phyloP scores from a whole-genome alignment of 495 filamentous ascomycete species.

The Tuber magnatum region DNA sequence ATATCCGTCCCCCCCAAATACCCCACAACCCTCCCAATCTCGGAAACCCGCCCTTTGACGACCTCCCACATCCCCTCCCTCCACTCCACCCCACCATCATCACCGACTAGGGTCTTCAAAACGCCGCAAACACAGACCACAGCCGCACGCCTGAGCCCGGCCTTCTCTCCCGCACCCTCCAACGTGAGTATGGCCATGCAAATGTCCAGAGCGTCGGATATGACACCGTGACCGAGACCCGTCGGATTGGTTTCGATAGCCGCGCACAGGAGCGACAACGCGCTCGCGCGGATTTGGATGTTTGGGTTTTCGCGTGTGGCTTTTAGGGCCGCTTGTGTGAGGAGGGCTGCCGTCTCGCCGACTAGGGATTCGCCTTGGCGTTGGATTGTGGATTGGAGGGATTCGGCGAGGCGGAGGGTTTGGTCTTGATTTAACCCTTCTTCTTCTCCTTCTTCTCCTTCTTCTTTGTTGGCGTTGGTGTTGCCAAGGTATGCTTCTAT shows the following conservation, averaged over 20 bases:
- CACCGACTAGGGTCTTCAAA: constrained; percentile 51
- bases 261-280: constrained; percentile 62
- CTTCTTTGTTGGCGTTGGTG: constrained; percentile 45
- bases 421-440: constrained; percentile 49
- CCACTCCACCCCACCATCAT: constrained; percentile 45
- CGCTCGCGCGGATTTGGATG: constrained; percentile 62
- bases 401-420: constrained; percentile 66
- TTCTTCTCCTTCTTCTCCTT: neutral
- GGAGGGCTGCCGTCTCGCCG: constrained; percentile 51
- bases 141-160: constrained; percentile 67
- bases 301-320: too few species aligned
- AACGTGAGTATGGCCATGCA: constrained; percentile 59
- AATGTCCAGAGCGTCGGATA: constrained; percentile 59
- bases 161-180: constrained; percentile 56
- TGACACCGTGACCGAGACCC: constrained; percentile 51
- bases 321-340: constrained; percentile 58
- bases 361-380: constrained; percentile 56
- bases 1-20: constrained; percentile 63
- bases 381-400: constrained; percentile 61
- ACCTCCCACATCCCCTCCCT: constrained; percentile 56
- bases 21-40: constrained; percentile 56
- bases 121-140: constrained; percentile 61
- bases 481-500: constrained; percentile 64
- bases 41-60: constrained; percentile 53
- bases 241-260: constrained; percentile 60